Conservation (phyloP, 495 filamentous ascomycete species). For the Neurospora sp. region DNA sequence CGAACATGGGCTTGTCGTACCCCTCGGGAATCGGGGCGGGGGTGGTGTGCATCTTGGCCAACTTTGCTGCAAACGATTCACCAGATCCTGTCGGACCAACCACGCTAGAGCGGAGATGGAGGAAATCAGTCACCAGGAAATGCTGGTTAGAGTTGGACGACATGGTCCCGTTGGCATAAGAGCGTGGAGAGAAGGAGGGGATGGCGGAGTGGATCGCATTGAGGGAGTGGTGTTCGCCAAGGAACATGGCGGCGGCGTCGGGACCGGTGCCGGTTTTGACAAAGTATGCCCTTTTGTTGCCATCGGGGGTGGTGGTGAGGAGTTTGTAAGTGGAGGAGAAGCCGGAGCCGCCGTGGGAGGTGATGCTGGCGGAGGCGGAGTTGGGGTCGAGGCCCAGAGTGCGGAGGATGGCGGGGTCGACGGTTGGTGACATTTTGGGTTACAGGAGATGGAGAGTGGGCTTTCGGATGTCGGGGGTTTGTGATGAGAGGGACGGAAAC, state of each 20-base stretch:
- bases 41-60: slow-evolving; percentile 72
- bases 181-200: slow-evolving; percentile 63
- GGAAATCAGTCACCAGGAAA: slow-evolving; percentile 76
- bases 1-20: slow-evolving; percentile 53
- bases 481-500: background rate
- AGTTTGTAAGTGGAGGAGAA: slow-evolving; percentile 69
- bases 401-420: slow-evolving; percentile 50
- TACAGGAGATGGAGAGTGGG: background rate
- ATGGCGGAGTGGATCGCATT: slow-evolving; percentile 65
- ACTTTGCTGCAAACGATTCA: slow-evolving; percentile 56
- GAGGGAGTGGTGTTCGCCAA: slow-evolving; percentile 72
- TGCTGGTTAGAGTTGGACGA: slow-evolving; percentile 36
- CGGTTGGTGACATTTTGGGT: slow-evolving; percentile 24
- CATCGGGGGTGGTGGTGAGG: slow-evolving; percentile 35
- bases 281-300: slow-evolving; percentile 57
- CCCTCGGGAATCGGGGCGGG: slow-evolving; percentile 56
- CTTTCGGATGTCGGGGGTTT: background rate
- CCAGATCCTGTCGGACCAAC: slow-evolving; percentile 23
- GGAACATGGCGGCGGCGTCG: slow-evolving; percentile 67
- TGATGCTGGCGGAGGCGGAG: slow-evolving; percentile 41
- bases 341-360: slow-evolving; percentile 57
- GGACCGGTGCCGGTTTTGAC: slow-evolving; percentile 64
- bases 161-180: slow-evolving; percentile 59
- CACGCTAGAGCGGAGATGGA: slow-evolving; percentile 46
- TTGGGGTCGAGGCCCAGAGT: slow-evolving; percentile 47